Evolutionary conservation across 2,329 filamentous ascomycete genomes (phyloP), one percentile per base, ranked within the genome.

Genomic region (Byssothecium circinans): DNA sequence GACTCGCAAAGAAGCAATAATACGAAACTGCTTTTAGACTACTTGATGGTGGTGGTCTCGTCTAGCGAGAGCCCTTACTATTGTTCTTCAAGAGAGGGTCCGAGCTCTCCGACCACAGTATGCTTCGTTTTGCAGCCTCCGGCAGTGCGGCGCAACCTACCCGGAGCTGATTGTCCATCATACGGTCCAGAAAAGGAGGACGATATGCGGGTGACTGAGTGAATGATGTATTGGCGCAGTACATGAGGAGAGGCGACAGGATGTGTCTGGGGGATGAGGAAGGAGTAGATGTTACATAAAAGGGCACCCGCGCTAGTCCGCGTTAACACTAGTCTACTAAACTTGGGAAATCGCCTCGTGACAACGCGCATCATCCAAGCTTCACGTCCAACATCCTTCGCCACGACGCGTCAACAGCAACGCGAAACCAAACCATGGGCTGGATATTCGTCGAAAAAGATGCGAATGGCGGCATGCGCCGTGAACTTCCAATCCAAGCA

Each of bases 51-150:
- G 27, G 34, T 43, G 32, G 39, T 49, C 33, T 23, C 49, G 41
- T 43, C 47, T 58, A 50, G 56, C 50, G 54, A 37, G 40, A 27
- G 47, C 55, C 41, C 61, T 70, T 70, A 63, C 50, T 69, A 70
- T 70, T 70, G 65, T 70, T 68, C 65, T 59, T 49, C 38, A 19
- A 48, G 35, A 41, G 33, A 20, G 15, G 44, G 53, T 55, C 58
- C 43, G 41, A 14, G 49, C 49, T 51, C 23, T 56, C 52, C 59
- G 42, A 61, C 36, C 30, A 11, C 17, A 12, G 12, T 10, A 25
- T 39, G 20, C n/a, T 15, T 27, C 3, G 20, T n/a, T 25, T 11
- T 20, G 14, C 14, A 35, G 33, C 33, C 25, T 27, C 25, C 25
- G 11, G 11, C n/a, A 11, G 25, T 27, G 11, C 11, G 7, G 25